These are phyloP conservation scores for Paxillus involutus DNA, from an alignment of 768 basidiomycete genomes.

Conservation along the genomic window DNA sequence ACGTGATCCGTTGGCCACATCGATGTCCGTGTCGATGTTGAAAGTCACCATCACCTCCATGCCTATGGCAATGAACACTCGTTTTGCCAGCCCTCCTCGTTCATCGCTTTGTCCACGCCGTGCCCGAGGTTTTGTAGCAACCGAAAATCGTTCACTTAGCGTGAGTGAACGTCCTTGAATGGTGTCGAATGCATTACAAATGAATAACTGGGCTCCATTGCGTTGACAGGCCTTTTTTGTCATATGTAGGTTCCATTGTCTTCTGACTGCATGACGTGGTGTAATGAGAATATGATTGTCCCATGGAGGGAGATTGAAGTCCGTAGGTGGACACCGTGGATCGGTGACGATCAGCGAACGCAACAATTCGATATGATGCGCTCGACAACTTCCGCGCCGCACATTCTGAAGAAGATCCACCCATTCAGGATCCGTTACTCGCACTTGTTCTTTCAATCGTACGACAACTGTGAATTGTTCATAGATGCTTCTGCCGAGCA, in stretches of 20 bases:
- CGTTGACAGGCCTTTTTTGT: constrained; percentile 27
- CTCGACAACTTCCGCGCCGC: constrained; percentile 21
- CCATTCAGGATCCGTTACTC: background rate
- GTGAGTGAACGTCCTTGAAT: constrained; percentile 1
- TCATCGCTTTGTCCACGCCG: background rate
- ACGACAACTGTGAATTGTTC: background rate
- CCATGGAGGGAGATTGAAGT: constrained; percentile 33
- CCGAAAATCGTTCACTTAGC: constrained; percentile 7
- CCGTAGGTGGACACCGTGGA: constrained; percentile 12
- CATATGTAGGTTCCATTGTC: constrained; percentile 37
- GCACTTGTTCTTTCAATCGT: background rate
- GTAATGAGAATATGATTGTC: constrained; percentile 34
- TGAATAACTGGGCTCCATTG: constrained; percentile 21
- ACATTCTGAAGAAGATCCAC: background rate
- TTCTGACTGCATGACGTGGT: constrained; percentile 35
- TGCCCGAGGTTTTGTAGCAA: background rate
- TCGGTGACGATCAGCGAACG: constrained; percentile 14
- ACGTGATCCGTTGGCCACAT: constrained; percentile 38
- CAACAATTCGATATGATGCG: constrained; percentile 30
- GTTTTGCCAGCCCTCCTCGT: constrained; percentile 11
- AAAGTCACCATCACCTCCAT: constrained; percentile 4
- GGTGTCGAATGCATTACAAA: constrained; percentile 31
- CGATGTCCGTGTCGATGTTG: constrained; percentile 40
- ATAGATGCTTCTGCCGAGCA: constrained; percentile 13
- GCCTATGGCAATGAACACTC: constrained; percentile 13